These are phyloP conservation scores for Boletus coccyginus DNA, from an alignment of 768 basidiomycete species.

Conservation along the genomic window DNA sequence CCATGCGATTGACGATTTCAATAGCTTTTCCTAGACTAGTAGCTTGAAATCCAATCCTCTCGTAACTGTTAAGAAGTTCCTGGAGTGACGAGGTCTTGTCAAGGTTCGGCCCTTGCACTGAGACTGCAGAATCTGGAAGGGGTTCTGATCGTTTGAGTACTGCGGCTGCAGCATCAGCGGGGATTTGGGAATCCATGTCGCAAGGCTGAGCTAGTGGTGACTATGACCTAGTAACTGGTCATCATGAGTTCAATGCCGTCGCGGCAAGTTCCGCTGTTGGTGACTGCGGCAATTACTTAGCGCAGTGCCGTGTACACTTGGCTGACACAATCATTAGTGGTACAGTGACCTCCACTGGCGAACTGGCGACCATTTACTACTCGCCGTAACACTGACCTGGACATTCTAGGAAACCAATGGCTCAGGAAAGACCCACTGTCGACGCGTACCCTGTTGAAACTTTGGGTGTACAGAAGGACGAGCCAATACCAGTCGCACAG, in stretches of 20 bases:
- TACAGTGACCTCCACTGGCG: not conserved
- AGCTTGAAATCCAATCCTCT: constrained; percentile 97
- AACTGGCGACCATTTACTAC: not conserved
- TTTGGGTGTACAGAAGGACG: constrained; percentile 4
- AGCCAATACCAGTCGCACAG: constrained; percentile 8
- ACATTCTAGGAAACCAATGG: constrained; percentile 12
- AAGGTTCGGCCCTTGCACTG: constrained; percentile 88
- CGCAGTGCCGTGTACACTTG: not conserved
- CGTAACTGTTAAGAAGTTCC: constrained; percentile 73
- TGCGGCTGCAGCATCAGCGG: constrained; percentile 65
- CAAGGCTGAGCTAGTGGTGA: not conserved
- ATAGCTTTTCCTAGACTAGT: constrained; percentile 87
- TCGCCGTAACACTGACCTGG: not conserved
- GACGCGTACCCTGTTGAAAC: constrained; percentile 3
- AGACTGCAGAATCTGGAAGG: constrained; percentile 57
- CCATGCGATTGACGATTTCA: constrained; percentile 92
- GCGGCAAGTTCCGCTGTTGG: constrained; percentile 29
- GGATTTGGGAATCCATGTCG: constrained; percentile 35
- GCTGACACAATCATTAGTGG: too few species aligned
- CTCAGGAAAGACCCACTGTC: constrained; percentile 9
- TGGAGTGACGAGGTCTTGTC: constrained; percentile 64
- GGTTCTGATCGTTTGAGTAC: constrained; percentile 75
- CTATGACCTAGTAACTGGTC: too few species aligned
- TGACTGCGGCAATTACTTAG: not conserved
- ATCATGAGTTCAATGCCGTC: not conserved